Base-by-base conservation (phyloP, 2,329 filamentous ascomycete genomes). In the Pyrenochaeta sp. region DNA sequence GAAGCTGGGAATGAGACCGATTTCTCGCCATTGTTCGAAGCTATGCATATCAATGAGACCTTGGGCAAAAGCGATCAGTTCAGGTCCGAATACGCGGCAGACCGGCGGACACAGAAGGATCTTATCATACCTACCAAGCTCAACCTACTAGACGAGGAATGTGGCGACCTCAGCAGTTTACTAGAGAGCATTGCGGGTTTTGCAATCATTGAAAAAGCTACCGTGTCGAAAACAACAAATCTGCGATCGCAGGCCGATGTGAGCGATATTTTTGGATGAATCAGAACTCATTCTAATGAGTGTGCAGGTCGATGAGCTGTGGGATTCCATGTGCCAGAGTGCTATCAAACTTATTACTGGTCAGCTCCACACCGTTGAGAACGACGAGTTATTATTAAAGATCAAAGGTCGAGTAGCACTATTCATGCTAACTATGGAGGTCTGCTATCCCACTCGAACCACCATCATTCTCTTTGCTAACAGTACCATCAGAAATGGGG, bases 361-460 rank as follows among this genome's bases (percentile, higher is more conserved):
- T 66, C 90, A 92, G 0, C 81, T 99, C 4, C 85, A 86, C 49
- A 87, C 89, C 40, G 87, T 99, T n/a, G 88, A 88, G 57, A 95
- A 96, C 73, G 93, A 95, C 12, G 93, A 98, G 73, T 87, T 91
- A 28, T 82, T 99, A 36, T 82, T 98, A n/a, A 96, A 95, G 75
- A 93, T 97, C 72, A 99, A 99, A 78, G 92, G 92, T 45, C 87
- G 96, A 27, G 89, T 98, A 72, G 91, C 93, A 3, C 83, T 99
- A 13, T 99, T 99, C 75, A 96, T 98, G 70, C 92, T 99, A 73
- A 98, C 95, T 1, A 97, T 99, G 94, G 92, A 97, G 84, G 91
- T 91, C 77, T 72, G 85, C 71, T 51, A 36, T n/a, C 2, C 12
- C 9, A 7, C 13, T 39, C 15, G 5, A 39, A n/a, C 8, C 13